These are phyloP conservation scores for Penicillium paradoxum DNA, from an alignment of 495 filamentous ascomycete genomes.

Conservation along the genomic window DNA sequence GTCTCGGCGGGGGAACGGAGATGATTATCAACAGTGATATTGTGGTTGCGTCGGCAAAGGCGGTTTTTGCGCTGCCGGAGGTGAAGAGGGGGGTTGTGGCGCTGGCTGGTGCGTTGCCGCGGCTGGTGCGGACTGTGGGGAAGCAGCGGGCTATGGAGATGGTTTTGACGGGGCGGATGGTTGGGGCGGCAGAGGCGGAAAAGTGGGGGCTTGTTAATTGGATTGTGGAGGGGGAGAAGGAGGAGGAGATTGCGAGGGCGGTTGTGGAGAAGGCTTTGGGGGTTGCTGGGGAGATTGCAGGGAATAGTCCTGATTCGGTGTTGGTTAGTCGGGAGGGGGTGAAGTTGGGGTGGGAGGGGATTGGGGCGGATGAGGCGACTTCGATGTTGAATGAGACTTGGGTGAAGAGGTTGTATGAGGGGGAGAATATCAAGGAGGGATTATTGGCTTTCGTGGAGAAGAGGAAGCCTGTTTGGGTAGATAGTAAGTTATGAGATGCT, in stretches of 20 bases:
- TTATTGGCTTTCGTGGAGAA: constrained; percentile 78
- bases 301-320: constrained; percentile 69
- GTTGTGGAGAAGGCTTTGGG: constrained; percentile 49
- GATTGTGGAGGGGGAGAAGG: constrained; percentile 18
- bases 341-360: constrained; percentile 64
- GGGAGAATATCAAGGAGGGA: constrained; percentile 79
- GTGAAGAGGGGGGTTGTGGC: constrained; percentile 68
- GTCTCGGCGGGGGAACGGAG: constrained; percentile 72
- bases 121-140: constrained; percentile 63
- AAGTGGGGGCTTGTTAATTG: constrained; percentile 68
- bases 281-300: constrained; percentile 38
- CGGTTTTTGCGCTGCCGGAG: constrained; percentile 64
- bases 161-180: constrained; percentile 59
- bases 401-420: constrained; percentile 57
- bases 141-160: constrained; percentile 71
- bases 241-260: constrained; percentile 23
- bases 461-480: constrained; percentile 67
- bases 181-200: constrained; percentile 54
- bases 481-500: constrained; percentile 62
- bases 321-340: constrained; percentile 66
- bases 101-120: constrained; percentile 65
- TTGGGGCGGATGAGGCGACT: constrained; percentile 62
- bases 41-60: constrained; percentile 51
- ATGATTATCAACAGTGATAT: constrained; percentile 71
- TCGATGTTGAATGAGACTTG: constrained; percentile 52